A percentile compares a stretch with the other conserved stretches of the same genome.
Evolutionary conservation across 163 green algal species (phyloP).

Genomic region (Coccomyxa subellipsoidea): DNA sequence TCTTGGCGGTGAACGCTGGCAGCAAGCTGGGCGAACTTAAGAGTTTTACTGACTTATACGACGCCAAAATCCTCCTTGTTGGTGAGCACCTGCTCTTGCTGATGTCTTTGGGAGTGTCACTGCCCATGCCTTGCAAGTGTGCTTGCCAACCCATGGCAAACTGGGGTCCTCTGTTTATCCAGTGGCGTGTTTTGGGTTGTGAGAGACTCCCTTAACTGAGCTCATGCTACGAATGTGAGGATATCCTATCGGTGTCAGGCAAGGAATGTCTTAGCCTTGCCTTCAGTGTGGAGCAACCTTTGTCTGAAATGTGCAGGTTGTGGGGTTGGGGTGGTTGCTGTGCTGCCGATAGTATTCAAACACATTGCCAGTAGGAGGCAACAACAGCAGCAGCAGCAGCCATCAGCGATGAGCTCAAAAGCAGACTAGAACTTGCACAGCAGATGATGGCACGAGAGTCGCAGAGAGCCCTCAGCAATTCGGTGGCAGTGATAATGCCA

Average conservation of each 20-base stretch:
- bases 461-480: background rate
- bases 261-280: too few relatives aligned
- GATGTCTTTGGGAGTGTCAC: background rate
- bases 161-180: too few relatives aligned
- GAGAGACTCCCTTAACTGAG: too few relatives aligned
- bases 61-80: constrained; percentile 25
- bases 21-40: constrained; percentile 47
- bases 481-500: too few relatives aligned
- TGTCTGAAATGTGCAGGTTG: background rate
- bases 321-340: background rate
- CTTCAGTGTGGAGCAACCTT: background rate
- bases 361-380: background rate
- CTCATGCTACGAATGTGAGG: too few relatives aligned
- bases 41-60: constrained; percentile 50
- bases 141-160: too few relatives aligned
- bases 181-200: too few relatives aligned
- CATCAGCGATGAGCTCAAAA: background rate
- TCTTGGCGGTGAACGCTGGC: constrained; percentile 55
- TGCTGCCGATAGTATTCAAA: background rate
- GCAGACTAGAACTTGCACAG: background rate
- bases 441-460: background rate
- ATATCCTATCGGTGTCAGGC: too few relatives aligned
- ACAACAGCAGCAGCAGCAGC: background rate
- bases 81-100: constrained; percentile 7
- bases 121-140: too few relatives aligned